Evolutionary conservation across 139 green algal genomes (phyloP).

Genomic region (Ettlia oleoabundans): DNA sequence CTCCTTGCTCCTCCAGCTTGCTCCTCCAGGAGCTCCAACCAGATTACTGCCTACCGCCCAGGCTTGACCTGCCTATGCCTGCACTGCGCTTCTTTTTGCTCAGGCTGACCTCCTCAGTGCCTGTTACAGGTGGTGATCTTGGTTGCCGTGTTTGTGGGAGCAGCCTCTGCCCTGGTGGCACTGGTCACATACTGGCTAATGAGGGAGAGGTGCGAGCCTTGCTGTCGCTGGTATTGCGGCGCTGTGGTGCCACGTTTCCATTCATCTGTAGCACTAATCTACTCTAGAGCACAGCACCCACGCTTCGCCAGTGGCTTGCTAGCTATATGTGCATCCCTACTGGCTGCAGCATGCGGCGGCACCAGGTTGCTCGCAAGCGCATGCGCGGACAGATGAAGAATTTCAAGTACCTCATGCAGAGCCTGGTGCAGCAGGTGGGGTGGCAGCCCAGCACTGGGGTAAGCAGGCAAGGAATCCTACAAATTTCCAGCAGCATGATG

Average conservation of each 20-base stretch:
- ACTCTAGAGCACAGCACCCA: too few relatives aligned
- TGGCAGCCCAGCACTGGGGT: not conserved
- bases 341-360: constrained; percentile 11
- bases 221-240: too few relatives aligned
- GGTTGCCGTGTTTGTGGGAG: constrained; percentile 32
- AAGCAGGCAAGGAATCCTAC: not conserved
- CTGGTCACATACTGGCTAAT: constrained; percentile 38
- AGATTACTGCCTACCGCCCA: too few relatives aligned
- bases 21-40: too few relatives aligned
- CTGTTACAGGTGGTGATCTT: constrained; percentile 11
- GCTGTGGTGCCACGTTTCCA: too few relatives aligned
- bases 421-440: constrained; percentile 44
- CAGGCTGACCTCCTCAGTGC: not conserved
- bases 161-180: constrained; percentile 28
- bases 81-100: too few relatives aligned
- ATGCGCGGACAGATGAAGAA: constrained; percentile 51
- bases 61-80: too few relatives aligned
- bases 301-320: too few relatives aligned
- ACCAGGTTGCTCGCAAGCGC: constrained; percentile 36
- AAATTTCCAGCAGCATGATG: too few relatives aligned
- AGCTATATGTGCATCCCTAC: not conserved
- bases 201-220: constrained; percentile 24
- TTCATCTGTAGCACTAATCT: too few relatives aligned
- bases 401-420: constrained; percentile 62
- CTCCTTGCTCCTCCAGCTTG: not conserved